Evolutionary conservation across 345 rosid species (phyloP), one percentile per base, ranked within the genome.

Genomic region (Citrus glauca): DNA sequence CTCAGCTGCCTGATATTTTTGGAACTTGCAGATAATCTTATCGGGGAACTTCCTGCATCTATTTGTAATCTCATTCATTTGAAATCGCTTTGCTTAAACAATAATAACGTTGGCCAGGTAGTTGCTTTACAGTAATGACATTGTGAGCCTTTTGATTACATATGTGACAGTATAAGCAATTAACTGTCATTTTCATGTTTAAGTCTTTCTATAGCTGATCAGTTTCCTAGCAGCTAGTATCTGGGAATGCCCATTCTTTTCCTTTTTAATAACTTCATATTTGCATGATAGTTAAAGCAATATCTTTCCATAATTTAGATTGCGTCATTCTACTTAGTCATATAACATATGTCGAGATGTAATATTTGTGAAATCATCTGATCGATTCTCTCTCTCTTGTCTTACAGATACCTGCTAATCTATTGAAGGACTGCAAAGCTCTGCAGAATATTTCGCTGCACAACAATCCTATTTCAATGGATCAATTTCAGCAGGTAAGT

Each of bases 371-470:
- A 32, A 22, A 17, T 11, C 27, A 61, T 0, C 38, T 38, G n/a
- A 28, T 40, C 38, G 40, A 75, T 9, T 40, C 32, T 55, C 40
- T 32, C 25, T 35, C 66, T 60, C 38, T 67, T 81, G 77, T 37
- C 72, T 78, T 48, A 33, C 87, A 95, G 99, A 95, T 93, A 60
- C 97, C 98, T 71, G 74, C 87, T 42, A 86, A 79, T 77, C 74
- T 95, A 72, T 85, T 95, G 90, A 91, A 85, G 87, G 91, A 95
- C 72, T 95, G 99, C 84, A 93, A 88, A 80, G 85, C 94, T 76
- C 94, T 95, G 76, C 99, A 95, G 76, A 95, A 88, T 82, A 81
- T 95, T 28, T 91, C 99, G 60, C 81, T 95, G 83, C 99, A 95
- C 74, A 84, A 82, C 84, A 95, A 95, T 84, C 98, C 98, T 45